Evolutionary conservation across 2,329 filamentous ascomycete genomes (phyloP), one percentile per base, ranked within the genome.

Genomic region (Aspergillaceae sp.): DNA sequence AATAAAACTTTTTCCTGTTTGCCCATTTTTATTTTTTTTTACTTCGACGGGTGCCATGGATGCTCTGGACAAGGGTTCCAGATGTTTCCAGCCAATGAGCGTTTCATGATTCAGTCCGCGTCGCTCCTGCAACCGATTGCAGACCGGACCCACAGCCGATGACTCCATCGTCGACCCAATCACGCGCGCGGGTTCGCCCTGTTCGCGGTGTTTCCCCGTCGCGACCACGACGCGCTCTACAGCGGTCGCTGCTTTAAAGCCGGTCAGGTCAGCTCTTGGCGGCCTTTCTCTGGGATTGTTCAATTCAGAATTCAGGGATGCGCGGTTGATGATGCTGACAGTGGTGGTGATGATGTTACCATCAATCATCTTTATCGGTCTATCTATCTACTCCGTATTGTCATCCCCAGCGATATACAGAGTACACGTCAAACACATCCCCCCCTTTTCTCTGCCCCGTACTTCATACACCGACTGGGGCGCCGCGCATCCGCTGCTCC

Each of bases 191-290:
- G 45, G 44, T 48, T 38, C 30, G 30, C 30, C 26, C 49, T 50
- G 50, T 49, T 52, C 53, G 56, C 51, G 52, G 53, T 52, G 51
- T 50, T 53, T 59, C 52, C 19, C 19, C 19, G 19, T 56, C 57
- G 44, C 55, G 56, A 59, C 54, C 55, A 35, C 33, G n/a, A 35
- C 57, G 57, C 57, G 49, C 41, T 36, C 43, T 58, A 48, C 55
- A 40, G 46, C 54, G 19, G 36, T 55, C 51, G 62, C 64, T 58
- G 64, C 63, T 66, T 65, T 64, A 60, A 63, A 53, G 58, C 53
- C 49, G 46, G 47, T 40, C 47, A 35, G 11, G 43, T 45, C 19
- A 19, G 26, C 36, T 27, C 30, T 48, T 44, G 38, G 29, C 7
- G 35, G 41, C 43, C 37, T 29, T 45, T 43, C 36, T 40, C 42